Evolutionary conservation across 495 filamentous ascomycete genomes (phyloP), one percentile per base, ranked within the genome.

Genomic region (Penicillium subrubescens): DNA sequence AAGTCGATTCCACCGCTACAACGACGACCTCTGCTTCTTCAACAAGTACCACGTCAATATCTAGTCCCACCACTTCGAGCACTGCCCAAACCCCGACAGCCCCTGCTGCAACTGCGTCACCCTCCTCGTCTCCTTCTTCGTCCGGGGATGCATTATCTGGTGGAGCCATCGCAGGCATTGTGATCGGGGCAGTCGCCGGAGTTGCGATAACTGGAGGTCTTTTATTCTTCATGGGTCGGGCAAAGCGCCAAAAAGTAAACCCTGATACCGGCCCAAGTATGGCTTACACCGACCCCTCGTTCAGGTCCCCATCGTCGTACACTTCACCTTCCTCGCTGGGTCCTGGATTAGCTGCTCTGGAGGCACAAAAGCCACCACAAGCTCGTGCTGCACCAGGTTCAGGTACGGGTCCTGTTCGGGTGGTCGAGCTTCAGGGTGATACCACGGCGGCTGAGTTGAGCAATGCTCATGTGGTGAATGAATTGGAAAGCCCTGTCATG

Each of bases 351-450:
- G 7, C 29, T 8, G 8, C 39, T 0, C 7, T 37, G 1, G 27
- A 50, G 27, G 21, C 41, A 3, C 29, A 56, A 25, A 62, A 62
- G 21, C 46, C 52, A 8, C 27, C 34, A 12, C 37, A 27, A 11
- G 15, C 50, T 8, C 46, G 37, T 23, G 52, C 55, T 17, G 54
- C 55, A 7, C 44, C 54, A 6, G 46, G 35, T 21, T 59, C 46
- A 17, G 44, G 54, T 31, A 43, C 50, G 15, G 46, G 31, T 2
- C 55, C 54, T 34, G n/a, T 50, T 0, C 61, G 61, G 1, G 44
- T 59, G 23, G 61, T 64, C 37, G 61, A 64, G 55, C 61, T 64
- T 39, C 33, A 50, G 19, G 55, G 55, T 3, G 21, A 59, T 34
- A 52, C 23, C 29, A 31, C 55, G 17, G 41, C 55, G 25, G 46